A percentile compares a stretch with the other conserved stretches of the same genome.
Evolutionary conservation across 2,329 filamentous ascomycete genomes (phyloP).

Genomic region (Microcyclospora tardicrescens): DNA sequence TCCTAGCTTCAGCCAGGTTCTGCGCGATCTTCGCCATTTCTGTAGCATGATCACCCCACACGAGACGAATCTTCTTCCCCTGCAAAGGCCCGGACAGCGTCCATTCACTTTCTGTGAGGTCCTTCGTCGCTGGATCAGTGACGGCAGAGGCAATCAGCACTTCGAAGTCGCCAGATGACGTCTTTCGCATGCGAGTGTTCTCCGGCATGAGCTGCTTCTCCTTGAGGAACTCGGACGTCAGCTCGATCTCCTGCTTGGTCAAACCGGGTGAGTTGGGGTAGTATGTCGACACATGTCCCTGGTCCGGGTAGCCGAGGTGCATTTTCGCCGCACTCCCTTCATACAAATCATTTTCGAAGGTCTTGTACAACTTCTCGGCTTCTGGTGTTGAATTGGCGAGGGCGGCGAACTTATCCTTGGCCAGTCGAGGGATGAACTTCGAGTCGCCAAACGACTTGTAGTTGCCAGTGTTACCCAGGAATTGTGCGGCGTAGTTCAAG

Average conservation of each 20-base stretch:
- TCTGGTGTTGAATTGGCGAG: slow-evolving; percentile 29
- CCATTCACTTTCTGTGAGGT: slow-evolving; percentile 34
- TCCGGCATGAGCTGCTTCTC: slow-evolving; percentile 36
- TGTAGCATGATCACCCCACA: slow-evolving; percentile 33
- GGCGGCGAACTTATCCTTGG: slow-evolving; percentile 30
- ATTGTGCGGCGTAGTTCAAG: slow-evolving; percentile 32
- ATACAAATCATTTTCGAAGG: slow-evolving; percentile 34
- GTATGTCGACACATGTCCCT: slow-evolving; percentile 37
- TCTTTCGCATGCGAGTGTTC: slow-evolving; percentile 38
- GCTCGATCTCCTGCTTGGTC: slow-evolving; percentile 35
- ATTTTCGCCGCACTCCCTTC: slow-evolving; percentile 29
- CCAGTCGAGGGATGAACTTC: slow-evolving; percentile 39
- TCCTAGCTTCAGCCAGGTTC: slow-evolving; percentile 34
- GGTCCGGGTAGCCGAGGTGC: slow-evolving; percentile 38
- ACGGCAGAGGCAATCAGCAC: slow-evolving; percentile 36
- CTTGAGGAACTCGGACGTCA: slow-evolving; percentile 33
- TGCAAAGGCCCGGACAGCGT: slow-evolving; percentile 28
- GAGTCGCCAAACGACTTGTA: slow-evolving; percentile 39
- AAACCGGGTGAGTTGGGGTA: slow-evolving; percentile 37
- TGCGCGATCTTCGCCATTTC: slow-evolving; percentile 36
- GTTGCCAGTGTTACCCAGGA: slow-evolving; percentile 43
- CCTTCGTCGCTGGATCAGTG: slow-evolving; percentile 27
- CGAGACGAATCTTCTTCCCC: slow-evolving; percentile 33
- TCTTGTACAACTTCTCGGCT: slow-evolving; percentile 28
- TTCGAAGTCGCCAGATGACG: slow-evolving; percentile 30